Base-by-base conservation (phyloP, 768 basidiomycete genomes). In the Russula sp. region DNA sequence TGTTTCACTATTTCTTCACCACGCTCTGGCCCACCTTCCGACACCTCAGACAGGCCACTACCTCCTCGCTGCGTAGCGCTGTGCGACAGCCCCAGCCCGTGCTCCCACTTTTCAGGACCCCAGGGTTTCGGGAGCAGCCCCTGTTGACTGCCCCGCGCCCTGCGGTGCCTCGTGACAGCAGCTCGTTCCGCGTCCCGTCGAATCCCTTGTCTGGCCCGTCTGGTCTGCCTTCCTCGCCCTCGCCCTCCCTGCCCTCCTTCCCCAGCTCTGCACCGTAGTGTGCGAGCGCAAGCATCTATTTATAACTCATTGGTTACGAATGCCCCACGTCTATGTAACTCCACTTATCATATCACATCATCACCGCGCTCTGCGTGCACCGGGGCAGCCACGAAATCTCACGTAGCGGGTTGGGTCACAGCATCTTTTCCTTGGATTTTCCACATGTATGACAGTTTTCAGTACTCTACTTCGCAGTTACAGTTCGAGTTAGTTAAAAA, bases 101-200 rank as follows among this genome's bases (percentile, higher is more conserved):
- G 22, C 55, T 50, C n/a, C 63, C 63, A n/a, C 18, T 55, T 22
- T 64, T 37, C 57, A n/a, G 31, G 14, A 31, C 47, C 8, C 14
- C 53, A 51, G 63, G n/a, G 22, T 55, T 64, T 13, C 39, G 11
- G 6, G 53, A 59, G 9, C 63, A 59, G 9, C 63, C 63, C 14
- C 6, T n/a, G 20, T 8, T 55, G 6, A 27, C 48, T 32, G n/a
- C 53, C 32, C 63, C 53, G 34, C 40, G 48, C 34, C 63, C 63
- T 18, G 58, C 42, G 1, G 27, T 64, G 34, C 48, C 54, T 9
- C 63, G 63, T 0, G 63, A 64, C 40, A 58, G 3, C 31, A 60
- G 58, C n/a, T 60, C 63, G 0, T 64, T 64, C 48, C 63, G 63
- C 18, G 40, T 64, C 40, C 63, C 54, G 9, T 59, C 63, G 14